Evolutionary conservation across 1,139 yeast genomes (phyloP).

Genomic region (Kodamaea anthophila): DNA sequence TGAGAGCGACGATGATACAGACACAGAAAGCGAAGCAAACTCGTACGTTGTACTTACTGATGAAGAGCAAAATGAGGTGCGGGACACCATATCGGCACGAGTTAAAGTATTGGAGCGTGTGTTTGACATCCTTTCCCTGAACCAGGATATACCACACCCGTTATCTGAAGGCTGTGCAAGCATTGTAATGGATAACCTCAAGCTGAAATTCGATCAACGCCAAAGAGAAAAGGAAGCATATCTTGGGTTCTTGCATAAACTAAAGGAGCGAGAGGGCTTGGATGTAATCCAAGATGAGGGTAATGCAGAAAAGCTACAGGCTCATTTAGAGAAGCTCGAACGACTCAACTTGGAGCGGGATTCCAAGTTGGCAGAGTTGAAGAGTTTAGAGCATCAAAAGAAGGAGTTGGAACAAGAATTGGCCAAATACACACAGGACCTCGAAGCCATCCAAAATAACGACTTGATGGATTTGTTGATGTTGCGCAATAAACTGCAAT

Average conservation of each 20-base stretch:
- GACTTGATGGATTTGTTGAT: conserved; percentile 41
- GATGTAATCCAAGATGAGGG: conserved; percentile 6
- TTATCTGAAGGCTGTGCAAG: conserved; percentile 83
- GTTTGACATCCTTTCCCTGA: conserved; percentile 47
- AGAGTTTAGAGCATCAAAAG: conserved; percentile 38
- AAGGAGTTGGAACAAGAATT: conserved; percentile 36
- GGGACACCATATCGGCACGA: conserved; percentile 11
- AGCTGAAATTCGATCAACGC: conserved; percentile 64
- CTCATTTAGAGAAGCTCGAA: conserved; percentile 27
- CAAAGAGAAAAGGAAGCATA: conserved; percentile 78
- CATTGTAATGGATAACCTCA: conserved; percentile 58
- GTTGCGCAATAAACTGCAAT: conserved; percentile 46
- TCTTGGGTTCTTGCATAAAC: conserved; percentile 60
- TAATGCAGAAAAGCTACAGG: conserved; percentile 23
- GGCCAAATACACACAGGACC: conserved; percentile 30
- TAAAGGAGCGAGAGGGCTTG: conserved; percentile 32
- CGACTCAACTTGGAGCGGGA: conserved; percentile 26
- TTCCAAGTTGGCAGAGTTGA: conserved; percentile 37
- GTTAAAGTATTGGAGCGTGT: conserved; percentile 41
- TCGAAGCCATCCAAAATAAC: conserved; percentile 28
- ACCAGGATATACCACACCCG: conserved; percentile 81
- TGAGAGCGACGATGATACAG: conserved; percentile 16
- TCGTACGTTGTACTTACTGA: conserved; percentile 30
- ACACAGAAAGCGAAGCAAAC: conserved; percentile 17
- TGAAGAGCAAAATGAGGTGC: conserved; percentile 5